phyloP scores from a whole-genome alignment of 1,139 yeast species.

The Entelexis paramagnoliae region DNA sequence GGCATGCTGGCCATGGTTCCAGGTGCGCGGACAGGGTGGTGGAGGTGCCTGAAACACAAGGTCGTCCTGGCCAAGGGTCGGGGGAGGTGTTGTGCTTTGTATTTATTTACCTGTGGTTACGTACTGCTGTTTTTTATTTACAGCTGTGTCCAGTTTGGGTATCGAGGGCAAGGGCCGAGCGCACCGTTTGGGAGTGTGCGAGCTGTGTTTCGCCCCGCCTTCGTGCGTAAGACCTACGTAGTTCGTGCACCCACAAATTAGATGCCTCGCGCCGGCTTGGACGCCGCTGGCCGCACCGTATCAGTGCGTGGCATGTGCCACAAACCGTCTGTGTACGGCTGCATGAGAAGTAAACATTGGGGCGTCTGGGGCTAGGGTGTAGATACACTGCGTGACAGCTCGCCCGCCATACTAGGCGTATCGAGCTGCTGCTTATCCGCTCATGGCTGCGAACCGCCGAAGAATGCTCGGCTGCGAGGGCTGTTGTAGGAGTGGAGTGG shows the following conservation, averaged over 20 bases:
- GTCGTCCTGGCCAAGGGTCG: neutral
- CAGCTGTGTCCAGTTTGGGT: neutral
- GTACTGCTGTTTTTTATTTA: slow-evolving; percentile 6
- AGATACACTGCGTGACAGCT: neutral
- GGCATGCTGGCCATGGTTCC: slow-evolving; percentile 25
- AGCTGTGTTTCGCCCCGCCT: too few relatives aligned
- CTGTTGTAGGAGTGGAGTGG: too few relatives aligned
- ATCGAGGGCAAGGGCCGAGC: slow-evolving; percentile 1
- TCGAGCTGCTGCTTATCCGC: too few relatives aligned
- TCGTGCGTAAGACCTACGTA: too few relatives aligned
- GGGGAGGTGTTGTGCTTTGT: neutral
- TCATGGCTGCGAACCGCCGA: too few relatives aligned
- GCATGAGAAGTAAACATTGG: neutral
- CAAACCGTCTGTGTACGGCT: neutral
- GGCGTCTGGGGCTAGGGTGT: neutral
- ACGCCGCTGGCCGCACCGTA: too few relatives aligned
- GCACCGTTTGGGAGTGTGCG: too few relatives aligned
- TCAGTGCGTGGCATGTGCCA: too few relatives aligned
- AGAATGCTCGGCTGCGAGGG: too few relatives aligned
- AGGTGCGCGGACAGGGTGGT: neutral
- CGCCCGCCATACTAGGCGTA: neutral
- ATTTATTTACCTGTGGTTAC: slow-evolving; percentile 7
- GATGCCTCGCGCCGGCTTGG: too few relatives aligned
- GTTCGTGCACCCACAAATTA: too few relatives aligned
- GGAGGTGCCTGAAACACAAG: neutral